phyloP scores from a whole-genome alignment of 2,329 filamentous ascomycete species.

The Cadophora gregata region DNA sequence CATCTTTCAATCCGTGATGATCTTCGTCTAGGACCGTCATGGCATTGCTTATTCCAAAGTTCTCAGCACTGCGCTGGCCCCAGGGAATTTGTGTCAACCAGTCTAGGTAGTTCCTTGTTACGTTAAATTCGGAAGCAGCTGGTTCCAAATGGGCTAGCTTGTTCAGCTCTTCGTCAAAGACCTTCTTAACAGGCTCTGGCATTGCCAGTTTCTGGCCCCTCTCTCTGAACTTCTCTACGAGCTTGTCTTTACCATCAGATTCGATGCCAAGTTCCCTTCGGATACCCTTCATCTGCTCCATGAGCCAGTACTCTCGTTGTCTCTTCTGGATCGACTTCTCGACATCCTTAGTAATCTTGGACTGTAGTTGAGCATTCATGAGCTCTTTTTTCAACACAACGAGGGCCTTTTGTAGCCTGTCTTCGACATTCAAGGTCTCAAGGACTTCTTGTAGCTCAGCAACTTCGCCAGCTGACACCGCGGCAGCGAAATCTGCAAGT shows the following conservation, averaged over 20 bases:
- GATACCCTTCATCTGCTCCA: slow-evolving; percentile 99
- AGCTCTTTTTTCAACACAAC: slow-evolving; percentile 96
- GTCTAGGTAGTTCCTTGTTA: slow-evolving; percentile 96
- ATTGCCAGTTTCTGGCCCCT: slow-evolving; percentile 93
- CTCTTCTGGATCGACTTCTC: slow-evolving; percentile 97
- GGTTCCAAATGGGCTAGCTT: slow-evolving; percentile 95
- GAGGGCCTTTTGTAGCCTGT: slow-evolving; percentile 88
- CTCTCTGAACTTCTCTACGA: slow-evolving; percentile 96
- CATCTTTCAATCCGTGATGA: slow-evolving; percentile 95
- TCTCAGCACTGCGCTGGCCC: slow-evolving; percentile 94
- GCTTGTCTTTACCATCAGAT: slow-evolving; percentile 96
- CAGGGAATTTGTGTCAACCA: slow-evolving; percentile 99
- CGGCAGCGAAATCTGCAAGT: slow-evolving; percentile 94
- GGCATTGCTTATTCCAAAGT: slow-evolving; percentile 93
- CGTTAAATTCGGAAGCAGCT: slow-evolving; percentile 97
- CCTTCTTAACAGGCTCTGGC: slow-evolving; percentile 95
- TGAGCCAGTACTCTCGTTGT: slow-evolving; percentile 96
- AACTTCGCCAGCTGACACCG: slow-evolving; percentile 92
- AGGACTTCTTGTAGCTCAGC: slow-evolving; percentile 92
- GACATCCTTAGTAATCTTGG: slow-evolving; percentile 97
- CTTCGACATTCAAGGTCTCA: slow-evolving; percentile 87
- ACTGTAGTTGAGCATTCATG: slow-evolving; percentile 96
- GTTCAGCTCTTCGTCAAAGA: slow-evolving; percentile 97
- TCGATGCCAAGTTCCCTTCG: slow-evolving; percentile 94
- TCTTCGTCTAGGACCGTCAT: slow-evolving; percentile 92